Percentiles rank a stretch among this genome's conserved stretches.
Conservation (phyloP, 495 filamentous ascomycete genomes). For the Penicillium chermesinum region DNA sequence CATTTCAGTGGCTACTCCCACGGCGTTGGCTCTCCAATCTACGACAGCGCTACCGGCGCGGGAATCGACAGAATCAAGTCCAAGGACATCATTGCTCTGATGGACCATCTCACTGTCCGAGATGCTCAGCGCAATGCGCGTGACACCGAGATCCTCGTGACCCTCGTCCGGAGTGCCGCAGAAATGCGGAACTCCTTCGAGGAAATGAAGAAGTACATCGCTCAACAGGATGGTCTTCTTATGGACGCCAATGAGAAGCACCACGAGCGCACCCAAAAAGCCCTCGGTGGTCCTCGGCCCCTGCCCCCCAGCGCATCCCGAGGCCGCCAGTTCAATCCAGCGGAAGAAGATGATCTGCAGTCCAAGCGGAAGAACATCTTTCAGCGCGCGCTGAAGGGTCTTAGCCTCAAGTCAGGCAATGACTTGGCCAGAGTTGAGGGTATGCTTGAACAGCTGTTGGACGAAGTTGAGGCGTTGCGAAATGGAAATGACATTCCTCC, state of each 20-base stretch:
- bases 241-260: conserved; percentile 79
- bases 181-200: conserved; percentile 98
- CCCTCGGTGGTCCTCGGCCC: conserved; percentile 83
- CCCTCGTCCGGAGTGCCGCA: conserved; percentile 85
- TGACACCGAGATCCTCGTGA: conserved; percentile 94
- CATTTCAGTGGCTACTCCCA: conserved; percentile 88
- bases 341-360: conserved; percentile 69
- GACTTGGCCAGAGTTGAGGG: conserved; percentile 90
- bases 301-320: conserved; percentile 52
- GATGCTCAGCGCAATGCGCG: conserved; percentile 95
- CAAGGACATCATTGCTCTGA: conserved; percentile 93
- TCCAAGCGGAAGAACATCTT: conserved; percentile 86
- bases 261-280: conserved; percentile 76
- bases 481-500: conserved; percentile 42
- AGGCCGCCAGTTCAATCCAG: conserved; percentile 47
- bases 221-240: conserved; percentile 77
- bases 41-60: conserved; percentile 82
- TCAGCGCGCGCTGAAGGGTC: conserved; percentile 80
- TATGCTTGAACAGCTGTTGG: conserved; percentile 88
- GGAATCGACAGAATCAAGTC: conserved; percentile 92
- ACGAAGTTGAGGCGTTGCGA: conserved; percentile 86
- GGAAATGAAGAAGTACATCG: conserved; percentile 89
- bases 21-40: conserved; percentile 68
- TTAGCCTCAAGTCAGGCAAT: conserved; percentile 78
- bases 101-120: conserved; percentile 97